Percentiles rank a stretch among this genome's conserved stretches.
Conservation (phyloP, 257 asterid species). For the Paulownia fortunei region DNA sequence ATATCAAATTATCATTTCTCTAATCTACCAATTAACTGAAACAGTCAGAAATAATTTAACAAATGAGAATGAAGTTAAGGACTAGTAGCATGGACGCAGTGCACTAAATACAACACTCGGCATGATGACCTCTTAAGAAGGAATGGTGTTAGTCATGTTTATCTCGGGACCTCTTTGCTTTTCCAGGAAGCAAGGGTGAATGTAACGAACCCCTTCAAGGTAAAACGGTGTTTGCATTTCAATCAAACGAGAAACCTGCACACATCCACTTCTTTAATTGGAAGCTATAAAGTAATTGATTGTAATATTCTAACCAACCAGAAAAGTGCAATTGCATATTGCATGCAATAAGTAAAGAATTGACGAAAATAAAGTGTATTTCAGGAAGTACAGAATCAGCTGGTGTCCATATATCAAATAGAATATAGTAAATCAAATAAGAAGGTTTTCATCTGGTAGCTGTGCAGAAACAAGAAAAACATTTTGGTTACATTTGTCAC, state of each 20-base stretch:
- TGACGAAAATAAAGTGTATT: neutral
- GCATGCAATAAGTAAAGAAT: neutral
- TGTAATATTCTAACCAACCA: neutral
- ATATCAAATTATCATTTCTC: neutral
- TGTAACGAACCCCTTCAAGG: conserved; percentile 64
- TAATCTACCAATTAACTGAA: neutral
- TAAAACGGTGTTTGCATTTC: conserved; percentile 88
- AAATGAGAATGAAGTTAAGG: neutral
- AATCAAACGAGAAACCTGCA: conserved; percentile 88
- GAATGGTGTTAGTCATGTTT: conserved; percentile 28
- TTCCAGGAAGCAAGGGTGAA: conserved; percentile 80
- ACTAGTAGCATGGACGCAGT: neutral
- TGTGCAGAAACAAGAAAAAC: too few species aligned
- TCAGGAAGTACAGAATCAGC: neutral
- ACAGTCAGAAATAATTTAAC: neutral
- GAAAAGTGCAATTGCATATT: too few species aligned
- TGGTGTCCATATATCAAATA: too few species aligned
- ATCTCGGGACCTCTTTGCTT: conserved; percentile 32
- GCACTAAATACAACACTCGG: neutral
- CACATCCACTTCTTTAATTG: conserved; percentile 2
- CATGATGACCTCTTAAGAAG: conserved; percentile 20
- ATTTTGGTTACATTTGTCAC: too few species aligned
- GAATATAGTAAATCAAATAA: too few species aligned
- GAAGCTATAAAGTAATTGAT: neutral
- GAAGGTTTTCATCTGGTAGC: too few species aligned